Evolutionary conservation across 177 flowering plant genomes (phyloP).

Genomic region (Viscum album): DNA sequence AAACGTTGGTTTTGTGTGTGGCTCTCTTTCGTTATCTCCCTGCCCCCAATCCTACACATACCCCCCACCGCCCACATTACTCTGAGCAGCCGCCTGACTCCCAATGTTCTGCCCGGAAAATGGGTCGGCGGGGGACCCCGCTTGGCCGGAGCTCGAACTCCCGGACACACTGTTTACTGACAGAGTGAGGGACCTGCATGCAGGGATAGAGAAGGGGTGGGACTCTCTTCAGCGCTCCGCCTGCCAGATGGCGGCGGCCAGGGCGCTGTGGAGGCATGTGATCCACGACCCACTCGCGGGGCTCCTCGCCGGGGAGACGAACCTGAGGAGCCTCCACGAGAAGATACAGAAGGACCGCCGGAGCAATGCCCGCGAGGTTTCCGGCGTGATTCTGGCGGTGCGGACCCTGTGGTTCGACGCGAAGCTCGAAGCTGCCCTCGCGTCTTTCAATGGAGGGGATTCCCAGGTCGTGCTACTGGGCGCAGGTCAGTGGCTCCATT

Average conservation of each 20-base stretch:
- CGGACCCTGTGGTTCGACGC: constrained; percentile 90
- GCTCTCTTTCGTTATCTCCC: constrained; percentile 79
- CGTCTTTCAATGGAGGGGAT: constrained; percentile 36
- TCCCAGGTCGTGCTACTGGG: constrained; percentile 80
- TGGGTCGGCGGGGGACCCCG: constrained; percentile 21
- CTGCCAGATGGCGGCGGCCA: constrained; percentile 84
- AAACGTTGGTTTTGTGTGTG: constrained; percentile 53
- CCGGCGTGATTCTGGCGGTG: constrained; percentile 82
- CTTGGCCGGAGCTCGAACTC: constrained; percentile 49
- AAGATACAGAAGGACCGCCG: constrained; percentile 64
- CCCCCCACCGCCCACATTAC: background rate
- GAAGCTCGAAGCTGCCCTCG: constrained; percentile 56
- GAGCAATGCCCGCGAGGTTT: constrained; percentile 69
- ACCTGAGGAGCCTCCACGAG: constrained; percentile 51
- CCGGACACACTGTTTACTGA: constrained; percentile 35
- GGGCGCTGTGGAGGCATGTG: constrained; percentile 86
- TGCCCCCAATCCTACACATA: constrained; percentile 7
- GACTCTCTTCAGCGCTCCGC: constrained; percentile 52
- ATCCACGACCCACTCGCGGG: constrained; percentile 68
- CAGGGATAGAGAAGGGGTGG: constrained; percentile 54
- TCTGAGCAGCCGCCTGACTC: background rate
- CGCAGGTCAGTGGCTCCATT: constrained; percentile 82
- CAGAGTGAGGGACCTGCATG: constrained; percentile 39
- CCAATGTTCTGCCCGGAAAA: constrained; percentile 34
- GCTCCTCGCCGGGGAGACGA: constrained; percentile 68